A percentile compares a stretch with the other conserved stretches of the same genome.
phyloP scores from a whole-genome alignment of 345 rosid genomes.

The Salix brachista region DNA sequence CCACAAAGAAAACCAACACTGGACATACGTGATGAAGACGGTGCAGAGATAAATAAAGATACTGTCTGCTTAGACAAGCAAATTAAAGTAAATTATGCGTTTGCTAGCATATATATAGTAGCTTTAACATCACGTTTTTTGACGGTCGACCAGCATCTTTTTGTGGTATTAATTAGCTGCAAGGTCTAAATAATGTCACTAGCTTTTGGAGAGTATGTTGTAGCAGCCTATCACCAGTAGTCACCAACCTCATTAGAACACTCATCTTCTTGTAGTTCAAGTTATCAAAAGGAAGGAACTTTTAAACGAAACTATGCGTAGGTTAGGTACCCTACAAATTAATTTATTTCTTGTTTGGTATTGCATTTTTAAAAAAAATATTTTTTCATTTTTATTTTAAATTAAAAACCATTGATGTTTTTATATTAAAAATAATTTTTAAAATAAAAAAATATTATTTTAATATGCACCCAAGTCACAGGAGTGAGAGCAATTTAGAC shows the following conservation, averaged over 20 bases:
- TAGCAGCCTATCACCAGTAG: neutral
- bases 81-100: neutral
- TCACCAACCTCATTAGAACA: neutral
- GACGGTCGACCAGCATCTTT: neutral
- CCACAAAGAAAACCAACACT: neutral
- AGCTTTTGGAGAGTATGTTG: neutral
- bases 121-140: constrained; percentile 1
- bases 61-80: constrained; percentile 1
- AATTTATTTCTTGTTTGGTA: too few relatives aligned
- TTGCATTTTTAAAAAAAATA: too few relatives aligned
- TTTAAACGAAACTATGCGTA: neutral
- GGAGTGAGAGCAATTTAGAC: neutral
- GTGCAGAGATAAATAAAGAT: constrained; percentile 15
- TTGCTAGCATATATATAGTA: neutral
- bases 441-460: too few relatives aligned
- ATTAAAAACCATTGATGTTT: too few relatives aligned
- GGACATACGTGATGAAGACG: constrained; percentile 14
- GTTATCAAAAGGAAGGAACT: neutral
- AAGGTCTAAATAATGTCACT: neutral
- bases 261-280: neutral
- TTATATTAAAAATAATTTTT: too few relatives aligned
- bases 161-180: too few relatives aligned
- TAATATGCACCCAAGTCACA: neutral
- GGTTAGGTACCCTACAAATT: neutral
- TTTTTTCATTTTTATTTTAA: too few relatives aligned